Percentiles rank a stretch among this genome's conserved stretches.
Conservation (phyloP, 495 filamentous ascomycete genomes). For the Neurospora sp. region DNA sequence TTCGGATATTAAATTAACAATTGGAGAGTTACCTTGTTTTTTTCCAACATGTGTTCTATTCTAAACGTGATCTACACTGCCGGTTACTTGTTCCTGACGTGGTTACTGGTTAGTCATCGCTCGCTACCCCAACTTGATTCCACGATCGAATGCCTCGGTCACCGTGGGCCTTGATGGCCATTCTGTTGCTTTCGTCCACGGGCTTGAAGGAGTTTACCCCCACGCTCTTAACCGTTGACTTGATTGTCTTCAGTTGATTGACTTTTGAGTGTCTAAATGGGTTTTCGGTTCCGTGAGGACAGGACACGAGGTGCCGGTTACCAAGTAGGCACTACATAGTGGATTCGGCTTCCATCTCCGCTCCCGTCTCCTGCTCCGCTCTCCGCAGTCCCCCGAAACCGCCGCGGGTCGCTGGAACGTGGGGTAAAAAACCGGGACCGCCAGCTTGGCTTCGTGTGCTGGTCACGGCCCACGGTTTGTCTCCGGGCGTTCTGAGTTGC, state of each 20-base stretch:
- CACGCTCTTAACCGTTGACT: background rate
- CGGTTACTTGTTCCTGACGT: background rate
- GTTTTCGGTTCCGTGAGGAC: background rate
- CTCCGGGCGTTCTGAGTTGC: background rate
- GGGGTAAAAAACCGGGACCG: background rate
- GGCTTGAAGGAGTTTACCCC: background rate
- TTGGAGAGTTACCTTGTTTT: background rate
- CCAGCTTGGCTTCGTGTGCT: background rate
- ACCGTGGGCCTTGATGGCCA: background rate
- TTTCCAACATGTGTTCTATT: background rate
- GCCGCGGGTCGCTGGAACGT: background rate
- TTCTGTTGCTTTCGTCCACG: background rate
- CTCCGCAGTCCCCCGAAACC: background rate
- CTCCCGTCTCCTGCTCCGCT: background rate
- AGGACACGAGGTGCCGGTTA: background rate
- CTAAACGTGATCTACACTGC: background rate
- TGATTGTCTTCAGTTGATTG: background rate
- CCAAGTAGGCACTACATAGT: background rate
- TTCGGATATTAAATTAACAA: background rate
- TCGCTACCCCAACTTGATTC: background rate
- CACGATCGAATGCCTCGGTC: background rate
- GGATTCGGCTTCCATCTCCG: background rate
- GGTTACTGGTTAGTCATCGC: background rate
- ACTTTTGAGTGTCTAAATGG: background rate
- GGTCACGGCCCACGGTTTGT: background rate